phyloP scores from a whole-genome alignment of 768 basidiomycete genomes.

The Imleria badia region DNA sequence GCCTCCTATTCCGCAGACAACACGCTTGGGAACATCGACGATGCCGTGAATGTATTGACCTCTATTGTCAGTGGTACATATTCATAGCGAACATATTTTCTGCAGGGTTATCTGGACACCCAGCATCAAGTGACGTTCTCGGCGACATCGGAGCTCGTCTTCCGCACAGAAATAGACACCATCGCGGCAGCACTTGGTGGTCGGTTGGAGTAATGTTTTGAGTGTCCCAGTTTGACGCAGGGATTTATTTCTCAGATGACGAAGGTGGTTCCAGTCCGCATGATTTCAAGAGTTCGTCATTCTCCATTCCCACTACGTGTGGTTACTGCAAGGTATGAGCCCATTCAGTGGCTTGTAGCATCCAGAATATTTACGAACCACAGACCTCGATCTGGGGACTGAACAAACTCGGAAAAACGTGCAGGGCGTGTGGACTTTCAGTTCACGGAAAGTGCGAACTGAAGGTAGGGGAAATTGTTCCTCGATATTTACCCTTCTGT shows the following conservation, averaged over 20 bases:
- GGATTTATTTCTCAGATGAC: constrained; percentile 52
- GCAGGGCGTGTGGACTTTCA: constrained; percentile 71
- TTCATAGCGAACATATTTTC: constrained; percentile 2
- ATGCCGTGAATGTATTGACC: constrained; percentile 21
- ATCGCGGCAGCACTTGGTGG: constrained; percentile 65
- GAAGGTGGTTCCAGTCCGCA: constrained; percentile 71
- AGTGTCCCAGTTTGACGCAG: constrained; percentile 6
- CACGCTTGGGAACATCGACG: constrained; percentile 54
- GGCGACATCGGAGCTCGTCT: constrained; percentile 51
- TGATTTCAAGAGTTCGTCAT: constrained; percentile 80
- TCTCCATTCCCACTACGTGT: constrained; percentile 82
- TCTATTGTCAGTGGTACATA: neutral
- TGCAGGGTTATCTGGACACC: constrained; percentile 62
- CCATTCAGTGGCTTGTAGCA: neutral
- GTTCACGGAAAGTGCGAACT: constrained; percentile 86
- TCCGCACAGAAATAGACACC: constrained; percentile 64
- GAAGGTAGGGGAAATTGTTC: constrained; percentile 49
- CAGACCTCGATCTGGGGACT: constrained; percentile 87
- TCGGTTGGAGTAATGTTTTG: constrained; percentile 29
- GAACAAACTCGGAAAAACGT: constrained; percentile 84
- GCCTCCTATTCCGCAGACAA: constrained; percentile 46
- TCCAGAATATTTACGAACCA: constrained; percentile 3
- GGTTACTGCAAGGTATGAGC: constrained; percentile 72
- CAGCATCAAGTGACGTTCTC: constrained; percentile 59
- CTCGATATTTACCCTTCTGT: constrained; percentile 6